Base-by-base conservation (phyloP, 805 yeast genomes). In the Ogataea ganodermae region DNA sequence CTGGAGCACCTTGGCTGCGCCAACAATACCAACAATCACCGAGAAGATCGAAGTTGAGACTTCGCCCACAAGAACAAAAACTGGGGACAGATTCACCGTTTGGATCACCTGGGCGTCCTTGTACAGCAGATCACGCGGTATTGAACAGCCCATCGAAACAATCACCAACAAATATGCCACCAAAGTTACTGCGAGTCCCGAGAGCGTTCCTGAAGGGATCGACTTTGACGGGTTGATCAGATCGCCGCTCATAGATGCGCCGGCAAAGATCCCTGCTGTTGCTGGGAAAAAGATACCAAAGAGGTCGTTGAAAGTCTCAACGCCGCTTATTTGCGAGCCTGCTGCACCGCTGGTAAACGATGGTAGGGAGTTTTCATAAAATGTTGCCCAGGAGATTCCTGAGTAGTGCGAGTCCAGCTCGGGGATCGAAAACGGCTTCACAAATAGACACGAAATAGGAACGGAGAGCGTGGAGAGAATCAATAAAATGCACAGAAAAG, bases 191-290 rank as follows among this genome's bases (percentile, higher is more conserved):
- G 81, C 55, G 7, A 92, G 69, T 0, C 98, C 99, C 73, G 83
- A 80, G 22, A 94, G 66, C 0, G 99, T 94, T n/a, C 99, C 99
- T 50, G 78, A 76, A 0, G 99, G 99, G 38, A 94, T 94, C 1
- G 96, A 81, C 58, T 79, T 81, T 0, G 97, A 89, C 0, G 99
- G 99, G 46, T 78, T 82, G 46, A 78, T 71, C 52, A 94, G 74
- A 58, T 90, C 97, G 16, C 99, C 98, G 33, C 97, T 89, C 99
- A 94, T 94, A 20, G 96, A 87, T 1, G 99, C 97, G 14, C 99
- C 99, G 2, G 99, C 98, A 66, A 94, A 85, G 22, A 94, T 91
- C 48, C 99, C 99, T 6, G 98, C 97, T 0, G 99, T 92, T 1
- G 99, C 97, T 9, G 99, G 97, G 71, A 94, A 94, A 64, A 94